Base-by-base conservation (phyloP, 1,284 basidiomycete species). In the Retiboletus flavoniger region DNA sequence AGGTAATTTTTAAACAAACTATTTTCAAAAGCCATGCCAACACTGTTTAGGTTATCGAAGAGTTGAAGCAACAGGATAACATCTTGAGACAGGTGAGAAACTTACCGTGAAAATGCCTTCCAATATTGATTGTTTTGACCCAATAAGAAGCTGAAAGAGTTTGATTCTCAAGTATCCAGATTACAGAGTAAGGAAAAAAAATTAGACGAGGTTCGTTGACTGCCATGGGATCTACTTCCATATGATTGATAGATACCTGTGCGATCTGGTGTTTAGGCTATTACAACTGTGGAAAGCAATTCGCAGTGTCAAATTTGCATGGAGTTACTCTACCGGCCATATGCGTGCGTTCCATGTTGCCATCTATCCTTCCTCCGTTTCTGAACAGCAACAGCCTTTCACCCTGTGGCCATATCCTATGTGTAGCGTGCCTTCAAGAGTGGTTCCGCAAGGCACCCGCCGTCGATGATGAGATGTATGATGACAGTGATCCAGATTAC, bases 231-330 rank as follows among this genome's bases (percentile, higher is more conserved):
- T 35, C 6, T 10, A 45, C 40, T 26, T 40, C 11, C 6, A 17
- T 26, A 10, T 55, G 17, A 45, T 40, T 24, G 7, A 36, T 43
- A 11, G 39, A 19, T 35, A 7, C 3, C 26, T 42, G 24, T 17
- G 17, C 17, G 43, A 32, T 28, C 35, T 43, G 36, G 39, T 19
- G 19, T 9, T 28, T 51, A 87, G 85, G 69, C 82, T 42, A 69
- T 87, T 8, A 66, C 75, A 16, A 73, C 72, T 7, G 76, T 89
- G 29, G 87, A 89, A 68, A 63, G 68, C 29, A 77, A 79, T 38
- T 64, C 87, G 17, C 82, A 82, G 59, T 90, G 87, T 64, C 86
- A 88, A 62, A 87, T 90, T 32, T 90, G 87, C 63, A 84, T 89
- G 74, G 88, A 90, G 19, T 66, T 83, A 14, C 69, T 89, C 8